Percentiles rank a stretch among this genome's conserved stretches.
Conservation (phyloP, 139 green algal species). For the Astrephomene gubernaculifera region DNA sequence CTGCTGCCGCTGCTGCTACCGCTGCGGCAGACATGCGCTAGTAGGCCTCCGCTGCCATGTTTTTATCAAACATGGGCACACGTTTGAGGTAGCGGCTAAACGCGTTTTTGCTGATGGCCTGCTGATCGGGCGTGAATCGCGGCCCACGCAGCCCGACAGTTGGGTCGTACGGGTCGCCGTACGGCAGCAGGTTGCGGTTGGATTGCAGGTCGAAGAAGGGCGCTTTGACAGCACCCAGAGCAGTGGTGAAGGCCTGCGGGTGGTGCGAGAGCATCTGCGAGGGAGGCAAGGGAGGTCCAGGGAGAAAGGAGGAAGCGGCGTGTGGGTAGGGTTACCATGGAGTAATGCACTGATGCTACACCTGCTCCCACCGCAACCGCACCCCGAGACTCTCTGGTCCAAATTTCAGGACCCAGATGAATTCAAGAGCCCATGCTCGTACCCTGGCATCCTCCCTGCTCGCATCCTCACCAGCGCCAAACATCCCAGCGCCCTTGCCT, state of each 20-base stretch:
- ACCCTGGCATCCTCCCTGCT: no score
- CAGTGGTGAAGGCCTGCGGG: constrained; percentile 33
- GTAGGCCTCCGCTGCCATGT: constrained; percentile 31
- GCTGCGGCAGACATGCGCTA: background rate
- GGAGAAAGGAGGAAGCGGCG: background rate
- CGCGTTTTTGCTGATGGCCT: background rate
- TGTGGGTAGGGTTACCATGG: no score
- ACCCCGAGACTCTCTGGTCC: no score
- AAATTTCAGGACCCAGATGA: no score
- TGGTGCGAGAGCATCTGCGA: constrained; percentile 45
- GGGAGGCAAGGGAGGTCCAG: background rate
- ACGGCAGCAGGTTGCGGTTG: constrained; percentile 55
- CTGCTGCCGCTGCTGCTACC: background rate
- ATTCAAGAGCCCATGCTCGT: no score
- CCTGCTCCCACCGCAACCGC: no score
- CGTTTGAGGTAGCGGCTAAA: constrained; percentile 34
- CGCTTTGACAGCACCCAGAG: background rate
- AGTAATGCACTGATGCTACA: no score
- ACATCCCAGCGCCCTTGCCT: no score
- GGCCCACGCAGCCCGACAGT: background rate
- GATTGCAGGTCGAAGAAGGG: constrained; percentile 40
- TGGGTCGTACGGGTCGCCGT: constrained; percentile 47
- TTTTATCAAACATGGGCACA: constrained; percentile 20
- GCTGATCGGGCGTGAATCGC: constrained; percentile 42
- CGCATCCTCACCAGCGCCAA: no score